phyloP scores from a whole-genome alignment of 2,329 filamentous ascomycete genomes.

The Venturia effusa region DNA sequence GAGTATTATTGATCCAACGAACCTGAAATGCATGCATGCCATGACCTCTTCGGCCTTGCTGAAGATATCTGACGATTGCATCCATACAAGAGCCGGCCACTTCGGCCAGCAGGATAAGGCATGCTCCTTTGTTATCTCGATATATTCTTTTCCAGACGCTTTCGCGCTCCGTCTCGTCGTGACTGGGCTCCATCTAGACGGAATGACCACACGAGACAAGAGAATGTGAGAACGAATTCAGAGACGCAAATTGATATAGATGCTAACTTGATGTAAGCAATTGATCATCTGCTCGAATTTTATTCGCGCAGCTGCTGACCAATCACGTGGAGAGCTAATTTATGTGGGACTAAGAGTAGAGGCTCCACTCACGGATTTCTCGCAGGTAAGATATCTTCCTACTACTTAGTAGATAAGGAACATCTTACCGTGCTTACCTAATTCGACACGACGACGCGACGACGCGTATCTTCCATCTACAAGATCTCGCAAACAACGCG shows the following conservation, averaged over 20 bases:
- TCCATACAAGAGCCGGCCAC: slow-evolving; percentile 6
- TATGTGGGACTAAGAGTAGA: background rate
- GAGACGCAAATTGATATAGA: no score
- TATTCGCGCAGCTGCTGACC: background rate
- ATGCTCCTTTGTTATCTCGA: slow-evolving; percentile 6
- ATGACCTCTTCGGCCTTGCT: slow-evolving; percentile 2
- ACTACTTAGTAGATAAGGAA: no score
- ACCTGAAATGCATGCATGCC: slow-evolving; percentile 8
- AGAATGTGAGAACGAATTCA: no score
- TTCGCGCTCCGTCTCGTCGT: background rate
- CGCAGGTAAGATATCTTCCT: no score
- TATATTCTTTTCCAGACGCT: slow-evolving; percentile 5
- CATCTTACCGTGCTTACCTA: no score
- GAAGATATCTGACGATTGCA: slow-evolving; percentile 8
- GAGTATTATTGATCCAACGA: no score
- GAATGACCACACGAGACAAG: no score
- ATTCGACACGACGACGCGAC: no score
- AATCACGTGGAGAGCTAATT: background rate
- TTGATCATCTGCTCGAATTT: background rate
- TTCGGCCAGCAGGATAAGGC: slow-evolving; percentile 10
- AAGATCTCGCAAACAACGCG: no score
- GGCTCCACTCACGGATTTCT: background rate
- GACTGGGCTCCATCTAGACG: background rate
- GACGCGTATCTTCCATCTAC: no score
- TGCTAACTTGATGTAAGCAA: no score